phyloP scores from a whole-genome alignment of 768 basidiomycete species.

The Hortiboletus campestris region DNA sequence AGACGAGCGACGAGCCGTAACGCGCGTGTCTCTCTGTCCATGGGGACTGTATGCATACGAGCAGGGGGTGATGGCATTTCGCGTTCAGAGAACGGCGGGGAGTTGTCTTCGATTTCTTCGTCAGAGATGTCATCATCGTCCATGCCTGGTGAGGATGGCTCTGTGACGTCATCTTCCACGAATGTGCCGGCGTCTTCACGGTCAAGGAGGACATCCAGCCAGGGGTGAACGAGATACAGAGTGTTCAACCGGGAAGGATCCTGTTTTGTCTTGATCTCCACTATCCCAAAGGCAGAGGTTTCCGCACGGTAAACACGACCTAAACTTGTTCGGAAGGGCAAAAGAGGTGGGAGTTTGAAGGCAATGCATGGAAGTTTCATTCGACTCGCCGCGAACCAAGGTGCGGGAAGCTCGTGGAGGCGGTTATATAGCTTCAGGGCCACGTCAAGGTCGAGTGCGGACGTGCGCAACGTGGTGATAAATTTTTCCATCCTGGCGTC shows the following conservation, averaged over 20 bases:
- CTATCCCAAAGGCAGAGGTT: background rate
- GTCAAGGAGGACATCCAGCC: background rate
- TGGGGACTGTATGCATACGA: background rate
- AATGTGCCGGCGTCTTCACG: background rate
- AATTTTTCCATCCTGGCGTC: background rate
- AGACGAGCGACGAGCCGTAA: background rate
- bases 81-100: background rate
- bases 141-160: background rate
- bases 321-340: background rate
- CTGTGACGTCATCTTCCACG: background rate
- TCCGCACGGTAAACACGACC: background rate
- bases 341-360: background rate
- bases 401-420: background rate
- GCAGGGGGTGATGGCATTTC: background rate
- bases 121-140: background rate
- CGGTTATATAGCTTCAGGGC: background rate
- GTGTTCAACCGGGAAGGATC: background rate
- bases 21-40: background rate
- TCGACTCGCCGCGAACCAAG: constrained; percentile 1
- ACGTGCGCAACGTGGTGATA: too few species aligned
- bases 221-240: constrained; percentile 3
- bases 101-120: background rate
- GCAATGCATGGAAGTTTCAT: constrained; percentile 6
- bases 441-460: background rate
- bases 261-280: background rate